These are phyloP conservation scores for Microsporum ferrugineum DNA, from an alignment of 2,329 filamentous ascomycete species.

Conservation along the genomic window DNA sequence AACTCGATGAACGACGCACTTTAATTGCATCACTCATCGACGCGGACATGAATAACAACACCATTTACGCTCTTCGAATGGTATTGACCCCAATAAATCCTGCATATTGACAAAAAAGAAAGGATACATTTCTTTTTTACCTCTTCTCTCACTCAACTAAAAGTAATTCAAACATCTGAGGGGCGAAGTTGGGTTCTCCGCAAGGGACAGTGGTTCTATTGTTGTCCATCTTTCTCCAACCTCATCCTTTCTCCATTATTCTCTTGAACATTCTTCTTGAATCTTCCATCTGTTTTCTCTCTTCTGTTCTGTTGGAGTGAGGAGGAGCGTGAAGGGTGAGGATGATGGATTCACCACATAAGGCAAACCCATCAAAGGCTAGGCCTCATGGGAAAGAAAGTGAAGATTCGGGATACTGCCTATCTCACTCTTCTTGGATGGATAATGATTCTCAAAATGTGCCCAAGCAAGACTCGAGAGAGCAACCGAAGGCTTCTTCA, in stretches of 20 bases:
- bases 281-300: constrained; percentile 6
- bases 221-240: constrained; percentile 7
- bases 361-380: constrained; percentile 30
- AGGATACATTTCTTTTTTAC: constrained; percentile 5
- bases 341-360: constrained; percentile 30
- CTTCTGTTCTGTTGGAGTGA: not conserved
- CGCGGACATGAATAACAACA: not conserved
- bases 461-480: constrained; percentile 28
- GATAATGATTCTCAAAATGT: constrained; percentile 25
- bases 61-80: constrained; percentile 4
- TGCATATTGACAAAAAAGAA: constrained; percentile 4
- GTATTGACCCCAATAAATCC: constrained; percentile 3
- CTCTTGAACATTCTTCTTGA: not conserved
- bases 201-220: constrained; percentile 7
- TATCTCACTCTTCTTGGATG: constrained; percentile 27
- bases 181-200: not conserved
- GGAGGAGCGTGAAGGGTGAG: not conserved
- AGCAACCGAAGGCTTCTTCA: constrained; percentile 20
- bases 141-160: not conserved
- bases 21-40: constrained; percentile 4
- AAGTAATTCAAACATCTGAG: constrained; percentile 1
- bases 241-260: constrained; percentile 3
- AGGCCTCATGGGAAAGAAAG: constrained; percentile 25
- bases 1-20: constrained; percentile 3
- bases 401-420: constrained; percentile 26